phyloP scores from a whole-genome alignment of 1,284 basidiomycete species.

The Polyporus tsugae region DNA sequence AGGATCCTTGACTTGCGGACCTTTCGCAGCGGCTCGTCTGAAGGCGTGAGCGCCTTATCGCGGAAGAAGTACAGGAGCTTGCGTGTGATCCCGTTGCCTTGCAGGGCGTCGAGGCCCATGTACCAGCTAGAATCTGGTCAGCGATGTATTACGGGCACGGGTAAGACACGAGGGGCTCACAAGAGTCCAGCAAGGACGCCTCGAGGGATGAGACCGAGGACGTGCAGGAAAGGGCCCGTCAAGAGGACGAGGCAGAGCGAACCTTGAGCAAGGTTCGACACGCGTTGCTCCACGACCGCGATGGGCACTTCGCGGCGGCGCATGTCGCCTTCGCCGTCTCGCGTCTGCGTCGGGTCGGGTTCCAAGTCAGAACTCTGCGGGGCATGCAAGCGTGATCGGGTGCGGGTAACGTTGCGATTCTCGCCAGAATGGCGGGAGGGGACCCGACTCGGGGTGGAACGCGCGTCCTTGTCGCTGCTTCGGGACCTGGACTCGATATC shows the following conservation, averaged over 20 bases:
- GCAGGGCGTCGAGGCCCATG: conserved; percentile 88
- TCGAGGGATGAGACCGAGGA: conserved; percentile 80
- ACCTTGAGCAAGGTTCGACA: conserved; percentile 89
- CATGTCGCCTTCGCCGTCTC: conserved; percentile 38
- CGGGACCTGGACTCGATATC: conserved; percentile 49
- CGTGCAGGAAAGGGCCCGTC: conserved; percentile 83
- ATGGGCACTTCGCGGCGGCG: conserved; percentile 68
- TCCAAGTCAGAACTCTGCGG: conserved; percentile 43
- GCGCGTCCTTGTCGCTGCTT: neutral
- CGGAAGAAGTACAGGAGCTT: conserved; percentile 87
- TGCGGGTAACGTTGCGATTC: conserved; percentile 16
- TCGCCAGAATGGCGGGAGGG: neutral
- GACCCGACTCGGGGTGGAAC: neutral
- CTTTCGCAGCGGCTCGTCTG: conserved; percentile 73
- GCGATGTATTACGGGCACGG: conserved; percentile 14
- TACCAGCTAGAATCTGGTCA: conserved; percentile 69
- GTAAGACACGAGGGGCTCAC: conserved; percentile 49
- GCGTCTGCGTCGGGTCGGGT: conserved; percentile 37
- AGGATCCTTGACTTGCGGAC: conserved; percentile 82
- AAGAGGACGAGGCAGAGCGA: conserved; percentile 82
- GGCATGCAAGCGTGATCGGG: conserved; percentile 29
- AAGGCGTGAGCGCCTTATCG: conserved; percentile 71
- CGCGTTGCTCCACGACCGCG: conserved; percentile 88
- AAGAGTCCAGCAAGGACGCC: conserved; percentile 80
- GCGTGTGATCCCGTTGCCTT: conserved; percentile 84